Conservation (phyloP, 2,329 filamentous ascomycete genomes). For the Chaetothyriales sp. region DNA sequence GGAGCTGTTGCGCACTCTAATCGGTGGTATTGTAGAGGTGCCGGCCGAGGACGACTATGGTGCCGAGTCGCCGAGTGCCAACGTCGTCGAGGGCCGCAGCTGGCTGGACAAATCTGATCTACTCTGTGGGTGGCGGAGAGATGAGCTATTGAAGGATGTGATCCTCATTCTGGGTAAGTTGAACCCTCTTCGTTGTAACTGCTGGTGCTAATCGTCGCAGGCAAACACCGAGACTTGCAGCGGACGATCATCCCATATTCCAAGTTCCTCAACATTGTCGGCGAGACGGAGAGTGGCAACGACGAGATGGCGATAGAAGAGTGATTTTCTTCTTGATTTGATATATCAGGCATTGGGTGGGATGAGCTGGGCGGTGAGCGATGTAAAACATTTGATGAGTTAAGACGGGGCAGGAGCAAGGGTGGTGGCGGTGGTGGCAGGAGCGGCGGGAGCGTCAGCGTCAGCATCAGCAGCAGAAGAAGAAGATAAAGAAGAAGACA, state of each 20-base stretch:
- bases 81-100: conserved; percentile 36
- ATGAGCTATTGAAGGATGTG: conserved; percentile 75
- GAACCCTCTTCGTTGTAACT: conserved; percentile 5
- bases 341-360: background rate
- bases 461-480: too few species aligned
- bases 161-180: conserved; percentile 75
- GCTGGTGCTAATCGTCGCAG: conserved; percentile 35
- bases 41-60: conserved; percentile 26
- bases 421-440: too few species aligned
- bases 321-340: background rate
- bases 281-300: conserved; percentile 17
- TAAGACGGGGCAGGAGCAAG: too few species aligned
- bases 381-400: background rate
- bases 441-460: too few species aligned
- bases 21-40: conserved; percentile 53
- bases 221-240: conserved; percentile 90
- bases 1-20: conserved; percentile 67
- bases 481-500: background rate
- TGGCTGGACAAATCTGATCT: conserved; percentile 55
- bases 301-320: conserved; percentile 15
- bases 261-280: conserved; percentile 50
- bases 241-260: conserved; percentile 91
- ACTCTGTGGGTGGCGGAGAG: conserved; percentile 81
- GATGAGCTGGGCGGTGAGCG: background rate
- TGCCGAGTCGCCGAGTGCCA: conserved; percentile 28